Percentiles rank a stretch among this genome's conserved stretches.
Conservation (phyloP, 257 asterid genomes). For the Solanum sparsipilum region DNA sequence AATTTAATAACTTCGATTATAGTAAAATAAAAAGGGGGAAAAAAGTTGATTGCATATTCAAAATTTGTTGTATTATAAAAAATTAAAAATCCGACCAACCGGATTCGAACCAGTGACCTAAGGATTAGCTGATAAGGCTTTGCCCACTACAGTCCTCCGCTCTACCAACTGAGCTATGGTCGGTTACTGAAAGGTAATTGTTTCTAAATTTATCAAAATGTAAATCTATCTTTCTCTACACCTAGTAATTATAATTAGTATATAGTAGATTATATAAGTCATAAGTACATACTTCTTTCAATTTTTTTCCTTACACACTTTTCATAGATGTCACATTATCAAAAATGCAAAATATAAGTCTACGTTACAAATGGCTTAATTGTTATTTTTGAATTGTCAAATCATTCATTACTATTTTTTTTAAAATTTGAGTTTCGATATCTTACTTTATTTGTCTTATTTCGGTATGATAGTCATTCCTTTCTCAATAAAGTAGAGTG, state of each 20-base stretch:
- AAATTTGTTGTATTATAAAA: too few relatives aligned
- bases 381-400: not conserved
- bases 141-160: conserved; percentile 1
- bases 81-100: not conserved
- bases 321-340: not conserved
- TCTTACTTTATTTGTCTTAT: too few relatives aligned
- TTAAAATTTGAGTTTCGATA: fast-evolving
- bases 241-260: not conserved
- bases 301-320: not conserved
- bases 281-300: not conserved
- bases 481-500: not conserved
- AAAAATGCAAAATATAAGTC: not conserved
- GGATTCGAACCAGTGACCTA: conserved; percentile 6
- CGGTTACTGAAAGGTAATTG: fast-evolving
- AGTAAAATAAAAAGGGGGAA: not conserved
- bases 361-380: not conserved
- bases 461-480: not conserved
- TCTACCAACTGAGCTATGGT: conserved; percentile 3
- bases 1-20: not conserved
- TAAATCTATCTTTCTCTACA: not conserved
- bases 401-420: not conserved
- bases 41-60: not conserved
- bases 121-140: not conserved
- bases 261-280: not conserved
- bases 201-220: fast-evolving